Base-by-base conservation (phyloP, 768 basidiomycete genomes). In the Cystofilobasidium bisporidii region DNA sequence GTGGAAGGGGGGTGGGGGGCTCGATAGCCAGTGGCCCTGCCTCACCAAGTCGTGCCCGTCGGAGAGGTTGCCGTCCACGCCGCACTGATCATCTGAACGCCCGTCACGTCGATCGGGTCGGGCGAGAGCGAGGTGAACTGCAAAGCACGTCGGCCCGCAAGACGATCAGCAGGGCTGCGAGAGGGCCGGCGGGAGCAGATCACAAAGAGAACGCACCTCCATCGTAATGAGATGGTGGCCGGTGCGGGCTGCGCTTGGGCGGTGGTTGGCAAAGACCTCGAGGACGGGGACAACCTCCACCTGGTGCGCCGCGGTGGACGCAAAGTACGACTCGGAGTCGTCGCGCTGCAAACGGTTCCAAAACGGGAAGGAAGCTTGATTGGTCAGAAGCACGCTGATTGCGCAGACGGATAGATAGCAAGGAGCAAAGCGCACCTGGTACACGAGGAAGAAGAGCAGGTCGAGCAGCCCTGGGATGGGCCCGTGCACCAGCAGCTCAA, bases 51-150 rank as follows among this genome's bases (percentile, higher is more conserved):
- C 10, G 38, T 70, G 14, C 78, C 75, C 2, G 76, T 71, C n/a
- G 82, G 63, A 10, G 81, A 72, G 1, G 75, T 74, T 69, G 83
- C 85, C 48, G 76, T 75, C 91, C 91, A 92, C 8, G 79, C 78
- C 0, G 88, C 83, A 71, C 89, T 90, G 60, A 89, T 70, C 32
- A 83, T 80, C 4, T 81, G 82, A 10, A 91, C 72, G 71, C 88
- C 85, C 4, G 79, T 80, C 22, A 92, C 70, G 20, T 75, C 72
- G 38, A 88, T 72, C 20, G 58, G 45, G 3, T 48, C 47, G 3
- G 43, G 36, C 6, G 65, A 65, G 32, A 60, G 24, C 6, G 57
- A 50, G 15, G 57, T 43, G 65, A 61, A 28, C 65, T 65, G 43
- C 12, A 17, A n/a, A 47, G 6, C n/a, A 36, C 6, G 10, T 60